Evolutionary conservation across 257 asterid genomes (phyloP), one percentile per base, ranked within the genome.

Genomic region (Lantana camara): DNA sequence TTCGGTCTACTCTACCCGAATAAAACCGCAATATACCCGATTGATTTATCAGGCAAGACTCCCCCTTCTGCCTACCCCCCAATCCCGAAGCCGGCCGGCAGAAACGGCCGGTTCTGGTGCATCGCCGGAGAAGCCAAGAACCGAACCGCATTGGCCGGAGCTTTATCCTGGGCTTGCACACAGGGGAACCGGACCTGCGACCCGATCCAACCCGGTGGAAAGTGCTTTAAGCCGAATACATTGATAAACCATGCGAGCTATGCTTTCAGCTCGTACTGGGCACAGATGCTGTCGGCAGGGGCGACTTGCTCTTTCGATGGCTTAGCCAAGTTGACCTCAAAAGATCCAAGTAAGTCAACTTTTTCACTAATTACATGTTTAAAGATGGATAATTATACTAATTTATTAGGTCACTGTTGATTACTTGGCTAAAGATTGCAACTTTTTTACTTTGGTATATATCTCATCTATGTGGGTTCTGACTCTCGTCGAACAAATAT

Each of bases 251-350:
- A 80, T n/a, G 92, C 96, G 4, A 81, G 83, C 70, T 94, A 81
- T n/a, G 99, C 96, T 1, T 94, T 88, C 32, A 88, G 92, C 69
- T 81, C 99, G 23, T 93, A 93, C 29, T 90, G 96, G 96, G 73
- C 86, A 29, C 95, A 90, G 71, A 74, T 90, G 68, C 51, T 70
- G 86, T 47, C 75, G 9, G 66, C 53, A 16, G 95, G 95, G 9
- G 97, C 90, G 13, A 79, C 85, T 24, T 93, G 99, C 73, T 70
- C 57, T 11, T 93, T 93, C 73, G 69, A 71, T 41, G 95, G 96
- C 15, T 74, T 87, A 29, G 92, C 99, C 0, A 53, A 67, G 3
- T 70, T 79, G 58, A 87, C 95, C 11, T 56, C 88, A 8, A 75
- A 61, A 50, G 90, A 93, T 72, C 99, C 99, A 57, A 85, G 99